Base-by-base conservation (phyloP, 768 basidiomycete species). In the Termitomyces sp. region DNA sequence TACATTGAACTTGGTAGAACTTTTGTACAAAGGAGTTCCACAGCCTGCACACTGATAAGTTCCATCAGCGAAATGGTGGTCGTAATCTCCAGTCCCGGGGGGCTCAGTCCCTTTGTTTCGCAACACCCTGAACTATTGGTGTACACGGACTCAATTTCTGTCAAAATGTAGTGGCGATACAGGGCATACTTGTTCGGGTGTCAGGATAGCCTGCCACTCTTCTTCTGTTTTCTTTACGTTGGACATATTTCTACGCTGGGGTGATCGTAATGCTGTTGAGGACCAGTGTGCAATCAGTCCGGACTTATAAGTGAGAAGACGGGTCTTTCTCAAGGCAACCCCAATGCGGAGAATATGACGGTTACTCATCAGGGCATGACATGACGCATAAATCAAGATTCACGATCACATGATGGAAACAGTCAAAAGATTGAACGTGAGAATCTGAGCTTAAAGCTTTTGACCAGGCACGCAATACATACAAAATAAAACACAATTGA, bases 71-170 rank as follows among this genome's bases (percentile, higher is more conserved):
- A 69, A 69, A 70, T 82, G 80, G 56, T 93, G 80, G 61, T 95
- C 84, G 68, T 91, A 94, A 66, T 87, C 74, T n/a, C 90, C 92
- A 3, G 86, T 90, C 2, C 86, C 83, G 24, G 92, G 74, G 7
- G 69, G 65, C 66, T 98, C 95, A 1, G 95, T 98, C 20, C 90
- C 94, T 72, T 97, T 95, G 76, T 87, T 62, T 49, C 94, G 84
- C 13, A 97, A 72, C 38, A 98, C 77, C 56, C 86, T 81, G 73
- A 97, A 98, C 93, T 96, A 24, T 12, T 32, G 22, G 62, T 49
- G 6, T 44, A 42, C 38, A 28, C 55, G 30, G 18, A 32, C 47
- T 20, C 30, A 53, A 13, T 5, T 5, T 30, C 30, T 20, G 16
- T 16, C 5, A 20, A 28, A 16, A 56, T 16, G 35, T 14, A 18